Evolutionary conservation across 495 filamentous ascomycete genomes (phyloP), one percentile per base, ranked within the genome.

Genomic region (Trichocladium antarcticum): DNA sequence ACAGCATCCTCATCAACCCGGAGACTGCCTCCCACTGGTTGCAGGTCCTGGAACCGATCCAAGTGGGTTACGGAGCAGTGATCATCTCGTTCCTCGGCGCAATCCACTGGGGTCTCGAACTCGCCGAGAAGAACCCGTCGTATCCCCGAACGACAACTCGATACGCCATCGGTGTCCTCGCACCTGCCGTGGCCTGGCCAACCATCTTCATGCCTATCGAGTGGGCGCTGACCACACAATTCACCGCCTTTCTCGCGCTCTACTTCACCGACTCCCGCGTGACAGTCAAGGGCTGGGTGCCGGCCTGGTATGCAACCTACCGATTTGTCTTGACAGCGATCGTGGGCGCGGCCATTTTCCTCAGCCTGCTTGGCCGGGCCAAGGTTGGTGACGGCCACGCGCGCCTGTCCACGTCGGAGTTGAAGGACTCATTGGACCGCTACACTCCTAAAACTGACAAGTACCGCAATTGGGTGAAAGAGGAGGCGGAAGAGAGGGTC

Each of bases 41-140:
- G 11, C 77, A 87, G 55, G 65, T 90, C 37, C 72, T 95, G 34
- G 89, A 96, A 68, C 93, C 89, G 19, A 70, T 96, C 56, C 92
- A 98, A 68, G 73, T 97, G 42, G 92, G 86, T 42, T 95, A 92
- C 58, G 92, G 92, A 46, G 92, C 92, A 37, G 81, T 95, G 43
- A 89, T 96, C 57, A 82, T 96, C 58, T 94, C 89, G 38, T 97
- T 97, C 76, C 78, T 98, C 19, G 92, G 92, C 41, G 92, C 93
- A 31, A 80, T 96, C 58, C 92, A 98, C 67, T 97, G 93, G 93
- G 74, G 69, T 79, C 81, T 73, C 75, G 89, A 68, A 78, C 90
- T 59, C 65, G 77, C 64, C 73, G 71, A 72, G 38, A 70, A 69
- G 52, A 35, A 44, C n/a, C 50, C 64, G 9, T 5, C 3, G n/a